Percentiles rank a stretch among this genome's conserved stretches.
phyloP scores from a whole-genome alignment of 2,329 filamentous ascomycete genomes.

The Exophiala xenobiotica region DNA sequence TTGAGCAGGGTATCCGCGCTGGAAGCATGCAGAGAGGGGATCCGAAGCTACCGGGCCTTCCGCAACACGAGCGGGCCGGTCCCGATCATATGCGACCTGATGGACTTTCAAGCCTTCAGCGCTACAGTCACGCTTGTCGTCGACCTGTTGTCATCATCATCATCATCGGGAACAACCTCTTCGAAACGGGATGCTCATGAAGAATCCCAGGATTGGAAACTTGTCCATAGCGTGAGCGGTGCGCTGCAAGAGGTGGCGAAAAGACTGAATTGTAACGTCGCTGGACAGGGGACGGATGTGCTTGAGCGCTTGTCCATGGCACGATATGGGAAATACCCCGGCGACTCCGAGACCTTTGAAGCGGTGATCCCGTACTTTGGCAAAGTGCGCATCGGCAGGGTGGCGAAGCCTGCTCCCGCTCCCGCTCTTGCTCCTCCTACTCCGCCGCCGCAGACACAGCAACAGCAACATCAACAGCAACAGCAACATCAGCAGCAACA shows the following conservation, averaged over 20 bases:
- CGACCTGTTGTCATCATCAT: background rate
- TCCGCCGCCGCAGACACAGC: background rate
- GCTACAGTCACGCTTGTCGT: background rate
- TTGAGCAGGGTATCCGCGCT: background rate
- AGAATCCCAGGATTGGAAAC: background rate
- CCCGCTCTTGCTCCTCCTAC: no score
- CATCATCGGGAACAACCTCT: background rate
- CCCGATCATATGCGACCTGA: background rate
- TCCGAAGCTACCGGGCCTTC: background rate
- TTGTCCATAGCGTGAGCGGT: background rate
- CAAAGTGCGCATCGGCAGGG: background rate
- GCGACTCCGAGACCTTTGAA: background rate
- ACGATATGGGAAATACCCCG: background rate
- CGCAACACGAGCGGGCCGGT: background rate
- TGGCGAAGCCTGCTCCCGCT: no score
- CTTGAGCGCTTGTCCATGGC: background rate
- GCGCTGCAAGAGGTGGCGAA: background rate
- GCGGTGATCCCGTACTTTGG: background rate
- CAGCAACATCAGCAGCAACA: background rate
- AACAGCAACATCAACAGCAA: background rate
- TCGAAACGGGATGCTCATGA: background rate
- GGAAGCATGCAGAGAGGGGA: background rate
- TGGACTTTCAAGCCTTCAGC: conserved; percentile 1
- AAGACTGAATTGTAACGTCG: background rate
- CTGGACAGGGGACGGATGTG: background rate